Percentiles rank a stretch among this genome's conserved stretches.
phyloP scores from a whole-genome alignment of 352 stramenopile species.

The Phytophthora megakarya region DNA sequence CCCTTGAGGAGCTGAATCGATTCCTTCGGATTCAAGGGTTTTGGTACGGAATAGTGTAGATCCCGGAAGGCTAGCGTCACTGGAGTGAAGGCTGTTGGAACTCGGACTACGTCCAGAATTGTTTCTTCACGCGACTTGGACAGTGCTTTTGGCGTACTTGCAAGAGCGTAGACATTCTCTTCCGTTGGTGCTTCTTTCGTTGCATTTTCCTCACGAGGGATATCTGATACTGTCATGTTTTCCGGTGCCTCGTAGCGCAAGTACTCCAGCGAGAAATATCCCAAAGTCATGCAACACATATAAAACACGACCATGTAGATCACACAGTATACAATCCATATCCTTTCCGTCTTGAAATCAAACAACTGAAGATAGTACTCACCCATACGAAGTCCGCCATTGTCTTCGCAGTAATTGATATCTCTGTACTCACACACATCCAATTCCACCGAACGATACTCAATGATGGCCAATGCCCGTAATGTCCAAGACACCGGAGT shows the following conservation, averaged over 20 bases:
- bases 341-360: conserved; percentile 41
- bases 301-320: conserved; percentile 42
- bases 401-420: conserved; percentile 46
- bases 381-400: conserved; percentile 32
- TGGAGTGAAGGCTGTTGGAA: conserved; percentile 19
- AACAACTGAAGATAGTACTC: conserved; percentile 45
- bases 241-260: conserved; percentile 37
- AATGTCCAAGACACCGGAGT: conserved; percentile 57
- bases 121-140: conserved; percentile 10
- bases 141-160: conserved; percentile 20
- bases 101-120: conserved; percentile 15
- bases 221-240: conserved; percentile 17
- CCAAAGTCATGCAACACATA: conserved; percentile 36
- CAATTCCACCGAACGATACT: conserved; percentile 44
- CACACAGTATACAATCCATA: conserved; percentile 47
- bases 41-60: conserved; percentile 28
- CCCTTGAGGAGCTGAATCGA: neutral
- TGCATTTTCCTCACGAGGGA: neutral
- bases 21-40: conserved; percentile 16
- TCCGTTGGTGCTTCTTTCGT: neutral
- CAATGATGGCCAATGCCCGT: conserved; percentile 42
- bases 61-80: conserved; percentile 32
- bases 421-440: conserved; percentile 45
- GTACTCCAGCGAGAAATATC: conserved; percentile 46
- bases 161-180: conserved; percentile 21